Evolutionary conservation across 140 eudicot species (phyloP).

Genomic region (Cichorium intybus): DNA sequence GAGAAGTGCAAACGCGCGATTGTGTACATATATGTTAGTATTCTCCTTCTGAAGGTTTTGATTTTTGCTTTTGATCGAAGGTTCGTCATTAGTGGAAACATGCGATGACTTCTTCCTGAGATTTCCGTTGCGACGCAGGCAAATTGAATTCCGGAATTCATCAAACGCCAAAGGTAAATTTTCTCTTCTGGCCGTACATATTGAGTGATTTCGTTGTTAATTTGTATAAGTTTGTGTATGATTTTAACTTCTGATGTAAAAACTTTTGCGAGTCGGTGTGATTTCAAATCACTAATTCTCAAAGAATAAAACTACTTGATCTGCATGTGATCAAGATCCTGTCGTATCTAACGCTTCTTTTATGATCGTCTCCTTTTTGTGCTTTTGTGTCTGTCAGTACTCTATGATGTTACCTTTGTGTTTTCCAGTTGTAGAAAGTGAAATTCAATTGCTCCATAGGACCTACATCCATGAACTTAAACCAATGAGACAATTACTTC

Average conservation of each 20-base stretch:
- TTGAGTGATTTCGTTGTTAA: neutral
- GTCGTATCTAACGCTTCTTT: conserved; percentile 2
- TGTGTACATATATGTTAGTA: conserved; percentile 1
- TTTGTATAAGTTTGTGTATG: neutral
- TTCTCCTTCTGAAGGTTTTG: conserved; percentile 7
- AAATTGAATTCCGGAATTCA: conserved; percentile 1
- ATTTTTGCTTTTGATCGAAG: conserved; percentile 5
- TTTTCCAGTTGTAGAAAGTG: conserved; percentile 27
- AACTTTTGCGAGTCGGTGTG: neutral
- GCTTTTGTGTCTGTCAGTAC: conserved; percentile 17
- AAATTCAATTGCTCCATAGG: conserved; percentile 1
- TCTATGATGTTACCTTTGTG: conserved; percentile 21
- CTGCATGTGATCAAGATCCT: conserved; percentile 26
- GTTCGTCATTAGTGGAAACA: conserved; percentile 15
- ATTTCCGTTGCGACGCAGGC: conserved; percentile 20
- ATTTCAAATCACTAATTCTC: neutral
- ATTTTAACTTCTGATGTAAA: conserved; percentile 3
- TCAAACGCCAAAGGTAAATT: conserved; percentile 31
- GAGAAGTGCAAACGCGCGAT: too few species aligned
- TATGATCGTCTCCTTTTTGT: conserved; percentile 21
- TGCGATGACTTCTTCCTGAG: conserved; percentile 28
- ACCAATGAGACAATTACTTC: neutral
- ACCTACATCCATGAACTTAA: conserved; percentile 9
- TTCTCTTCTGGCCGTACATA: neutral
- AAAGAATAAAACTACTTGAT: conserved; percentile 5